Percentiles rank a stretch among this genome's conserved stretches.
Conservation (phyloP, 441 rosid genomes). For the Eruca vesicaria region DNA sequence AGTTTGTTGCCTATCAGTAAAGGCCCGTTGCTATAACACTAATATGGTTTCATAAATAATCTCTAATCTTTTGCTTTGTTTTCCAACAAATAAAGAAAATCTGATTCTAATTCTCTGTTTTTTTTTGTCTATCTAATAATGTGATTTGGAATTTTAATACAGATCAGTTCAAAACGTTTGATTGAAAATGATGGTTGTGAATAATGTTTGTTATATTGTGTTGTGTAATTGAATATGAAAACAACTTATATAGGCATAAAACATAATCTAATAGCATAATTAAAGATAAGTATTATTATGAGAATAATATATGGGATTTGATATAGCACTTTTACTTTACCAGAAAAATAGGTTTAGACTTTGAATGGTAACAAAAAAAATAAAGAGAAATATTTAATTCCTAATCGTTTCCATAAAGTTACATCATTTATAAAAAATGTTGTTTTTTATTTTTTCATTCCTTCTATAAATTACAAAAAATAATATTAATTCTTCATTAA, state of each 20-base stretch:
- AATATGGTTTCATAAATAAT: neutral
- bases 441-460: too few relatives aligned
- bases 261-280: too few relatives aligned
- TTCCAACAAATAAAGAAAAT: neutral
- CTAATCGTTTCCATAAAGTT: too few relatives aligned
- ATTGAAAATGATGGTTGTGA: neutral
- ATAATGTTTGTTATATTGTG: neutral
- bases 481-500: too few relatives aligned
- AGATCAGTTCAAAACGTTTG: neutral
- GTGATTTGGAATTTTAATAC: neutral
- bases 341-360: too few relatives aligned
- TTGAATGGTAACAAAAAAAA: too few relatives aligned
- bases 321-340: too few relatives aligned
- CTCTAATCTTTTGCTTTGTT: neutral
- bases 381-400: too few relatives aligned
- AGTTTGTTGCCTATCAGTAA: constrained; percentile 52
- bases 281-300: too few relatives aligned
- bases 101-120: neutral
- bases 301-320: too few relatives aligned
- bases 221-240: neutral
- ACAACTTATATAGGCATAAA: neutral
- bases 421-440: too few relatives aligned
- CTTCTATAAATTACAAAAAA: too few relatives aligned
- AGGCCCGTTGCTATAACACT: neutral
- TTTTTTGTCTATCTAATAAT: neutral